Base-by-base conservation (phyloP, 352 stramenopile genomes). In the Globisporangium barbulae region DNA sequence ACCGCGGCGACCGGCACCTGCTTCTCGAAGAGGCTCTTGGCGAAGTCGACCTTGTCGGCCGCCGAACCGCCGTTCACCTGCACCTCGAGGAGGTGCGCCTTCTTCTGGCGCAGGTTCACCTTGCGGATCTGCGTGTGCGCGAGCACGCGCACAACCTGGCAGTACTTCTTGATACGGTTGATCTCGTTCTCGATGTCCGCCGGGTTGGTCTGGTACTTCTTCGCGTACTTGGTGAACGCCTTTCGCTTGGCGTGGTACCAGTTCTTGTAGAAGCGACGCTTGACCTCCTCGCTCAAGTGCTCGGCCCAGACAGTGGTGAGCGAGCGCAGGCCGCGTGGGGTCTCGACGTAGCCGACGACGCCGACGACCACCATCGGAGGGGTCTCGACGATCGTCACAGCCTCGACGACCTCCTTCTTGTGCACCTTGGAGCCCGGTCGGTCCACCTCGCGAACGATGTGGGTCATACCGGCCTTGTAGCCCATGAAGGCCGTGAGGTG, bases 181-280 rank as follows among this genome's bases (percentile, higher is more conserved):
- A 99, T 86, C 87, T 99, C 97, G 69, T 97, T 94, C 72, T 98
- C 94, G 70, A 99, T 97, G 68, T 97, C 88, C 9, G 78, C 79
- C 48, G 81, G 83, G 63, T 86, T 88, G 50, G 97, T 97, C 64
- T 96, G 86, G 91, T 98, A 99, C 87, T 99, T 99, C 88, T 99
- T 99, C 65, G 97, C 96, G 85, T 99, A 99, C 88, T 99, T 99
- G 83, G 97, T 99, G 91, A 99, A 99, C 61, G 98, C 98, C 97
- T 99, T 99, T 65, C 98, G 97, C 97, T 99, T 99, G 75, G 85
- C 96, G 73, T 97, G 97, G 89, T 99, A 99, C 98, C 98, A 99
- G 94, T 99, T 99, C 97, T 99, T 99, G 97, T 99, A 99, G 83
- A 99, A 98, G 75, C 98, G 95, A 89, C 97, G 96, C 94, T 98